Base-by-base conservation (phyloP, 2,329 filamentous ascomycete genomes). In the Talaromyces sp. region DNA sequence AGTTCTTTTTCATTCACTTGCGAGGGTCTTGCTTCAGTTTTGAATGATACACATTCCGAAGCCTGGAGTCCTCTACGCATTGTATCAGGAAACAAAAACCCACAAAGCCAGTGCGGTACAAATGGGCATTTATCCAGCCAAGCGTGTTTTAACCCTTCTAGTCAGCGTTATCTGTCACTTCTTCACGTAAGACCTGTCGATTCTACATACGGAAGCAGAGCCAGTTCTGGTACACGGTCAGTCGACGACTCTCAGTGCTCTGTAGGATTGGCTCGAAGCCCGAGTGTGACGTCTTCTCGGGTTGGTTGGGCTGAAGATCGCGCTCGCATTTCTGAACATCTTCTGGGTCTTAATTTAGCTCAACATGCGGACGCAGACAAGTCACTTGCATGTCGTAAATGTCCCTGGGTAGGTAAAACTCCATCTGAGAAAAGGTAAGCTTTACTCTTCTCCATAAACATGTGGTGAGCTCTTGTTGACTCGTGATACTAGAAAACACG, bases 401-500 rank as follows among this genome's bases (percentile, higher is more conserved):
- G 7, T 86, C 87, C 62, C 17, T 76, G 73, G 73, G 67, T 66
- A 21, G 73, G 72, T 4, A 77, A 75, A 63, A 76, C 70, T 53
- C 73, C 68, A 11, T 78, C 76, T 1, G 74, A 77, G 57, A 72
- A 75, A 61, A 74, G 72, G 76, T 77, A 60, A n/a, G 35, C n/a
- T 14, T 38, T 8, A 17, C 11, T 4, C 7, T 41, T 27, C 41
- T 19, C 27, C 1, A 21, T 6, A n/a, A n/a, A n/a, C n/a, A n/a
- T n/a, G n/a, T n/a, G n/a, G n/a, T n/a, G n/a, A n/a, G n/a, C n/a
- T n/a, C n/a, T n/a, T 24, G 43, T 31, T 35, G 14, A 51, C 21
- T 24, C n/a, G n/a, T 50, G 1, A 9, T 61, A 35, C 32, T 32
- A 95, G 91, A 61, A 96, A 95, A 73, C 91, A 95, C 67, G 74